These are phyloP conservation scores for Dipodascopsis tothii DNA, from an alignment of 805 yeast species.

Conservation along the genomic window DNA sequence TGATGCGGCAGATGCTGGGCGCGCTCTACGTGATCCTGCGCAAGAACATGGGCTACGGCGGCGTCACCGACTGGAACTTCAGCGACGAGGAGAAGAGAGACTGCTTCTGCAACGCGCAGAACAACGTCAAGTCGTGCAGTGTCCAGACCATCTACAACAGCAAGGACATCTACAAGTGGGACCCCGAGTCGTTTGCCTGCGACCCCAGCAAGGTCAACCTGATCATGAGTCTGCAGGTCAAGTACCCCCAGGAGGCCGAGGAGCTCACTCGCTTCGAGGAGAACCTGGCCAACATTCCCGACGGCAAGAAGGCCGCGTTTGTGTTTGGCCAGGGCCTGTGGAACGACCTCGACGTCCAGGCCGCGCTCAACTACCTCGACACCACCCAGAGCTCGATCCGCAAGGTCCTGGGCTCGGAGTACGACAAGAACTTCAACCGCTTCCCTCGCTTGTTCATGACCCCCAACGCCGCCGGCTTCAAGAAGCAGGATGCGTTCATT, in stretches of 20 bases:
- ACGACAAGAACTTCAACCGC: constrained; percentile 3
- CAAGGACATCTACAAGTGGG: constrained; percentile 18
- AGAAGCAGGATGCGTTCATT: constrained; percentile 18
- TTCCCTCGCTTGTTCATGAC: constrained; percentile 20
- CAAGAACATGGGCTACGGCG: constrained; percentile 21
- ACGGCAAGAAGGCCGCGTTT: constrained; percentile 14
- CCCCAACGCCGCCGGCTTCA: constrained; percentile 21
- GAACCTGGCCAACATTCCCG: constrained; percentile 11
- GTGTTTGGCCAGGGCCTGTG: constrained; percentile 22
- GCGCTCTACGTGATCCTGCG: constrained; percentile 19
- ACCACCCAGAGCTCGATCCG: constrained; percentile 12
- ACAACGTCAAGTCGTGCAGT: constrained; percentile 20
- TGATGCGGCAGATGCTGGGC: constrained; percentile 24
- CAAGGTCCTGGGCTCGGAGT: constrained; percentile 8
- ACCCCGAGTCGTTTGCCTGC: constrained; percentile 21
- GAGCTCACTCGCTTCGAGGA: constrained; percentile 13
- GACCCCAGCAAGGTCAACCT: constrained; percentile 18
- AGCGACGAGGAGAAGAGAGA: constrained; percentile 21
- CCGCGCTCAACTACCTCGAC: constrained; percentile 19
- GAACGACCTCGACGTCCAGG: constrained; percentile 22
- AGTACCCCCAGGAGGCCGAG: constrained; percentile 19
- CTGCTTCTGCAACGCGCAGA: constrained; percentile 23
- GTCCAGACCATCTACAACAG: constrained; percentile 18
- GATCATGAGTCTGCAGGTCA: constrained; percentile 18
- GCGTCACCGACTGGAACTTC: constrained; percentile 22